phyloP scores from a whole-genome alignment of 495 filamentous ascomycete genomes.

The Pyrenopolyporus hunteri region DNA sequence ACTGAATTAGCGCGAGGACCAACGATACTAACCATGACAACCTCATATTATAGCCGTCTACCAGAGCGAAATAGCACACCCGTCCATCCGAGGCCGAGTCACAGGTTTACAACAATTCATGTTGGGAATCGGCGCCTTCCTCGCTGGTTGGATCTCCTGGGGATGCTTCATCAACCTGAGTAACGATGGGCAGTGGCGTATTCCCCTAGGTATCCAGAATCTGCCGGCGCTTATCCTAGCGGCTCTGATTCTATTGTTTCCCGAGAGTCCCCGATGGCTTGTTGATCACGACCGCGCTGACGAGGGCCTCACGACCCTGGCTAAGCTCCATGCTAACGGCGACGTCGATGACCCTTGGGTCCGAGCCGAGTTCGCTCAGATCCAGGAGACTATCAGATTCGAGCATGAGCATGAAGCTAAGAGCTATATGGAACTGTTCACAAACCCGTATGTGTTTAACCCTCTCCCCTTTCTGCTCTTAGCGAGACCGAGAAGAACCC shows the following conservation, averaged over 20 bases:
- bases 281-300: slow-evolving; percentile 59
- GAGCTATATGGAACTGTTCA: slow-evolving; percentile 71
- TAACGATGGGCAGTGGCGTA: slow-evolving; percentile 57
- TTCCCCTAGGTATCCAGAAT: slow-evolving; percentile 63
- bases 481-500: too few relatives aligned
- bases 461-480: not conserved
- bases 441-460: slow-evolving; percentile 42
- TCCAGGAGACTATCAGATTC: slow-evolving; percentile 65
- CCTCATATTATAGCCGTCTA: slow-evolving; percentile 49
- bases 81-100: slow-evolving; percentile 58
- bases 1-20: slow-evolving; percentile 42
- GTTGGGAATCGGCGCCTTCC: slow-evolving; percentile 61
- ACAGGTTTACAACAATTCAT: slow-evolving; percentile 67
- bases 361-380: slow-evolving; percentile 68
- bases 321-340: slow-evolving; percentile 64
- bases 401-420: slow-evolving; percentile 70
- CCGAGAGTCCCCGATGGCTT: slow-evolving; percentile 65
- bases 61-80: slow-evolving; percentile 58
- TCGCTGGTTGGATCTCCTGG: slow-evolving; percentile 53
- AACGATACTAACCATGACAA: slow-evolving; percentile 50
- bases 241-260: slow-evolving; percentile 62
- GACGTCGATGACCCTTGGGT: slow-evolving; percentile 65
- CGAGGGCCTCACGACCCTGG: slow-evolving; percentile 63
- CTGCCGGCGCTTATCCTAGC: slow-evolving; percentile 63
- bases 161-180: slow-evolving; percentile 44